Percentiles rank a stretch among this genome's conserved stretches.
Conservation (phyloP, 78 protist species). For the Planoprotostelium fungivorum region DNA sequence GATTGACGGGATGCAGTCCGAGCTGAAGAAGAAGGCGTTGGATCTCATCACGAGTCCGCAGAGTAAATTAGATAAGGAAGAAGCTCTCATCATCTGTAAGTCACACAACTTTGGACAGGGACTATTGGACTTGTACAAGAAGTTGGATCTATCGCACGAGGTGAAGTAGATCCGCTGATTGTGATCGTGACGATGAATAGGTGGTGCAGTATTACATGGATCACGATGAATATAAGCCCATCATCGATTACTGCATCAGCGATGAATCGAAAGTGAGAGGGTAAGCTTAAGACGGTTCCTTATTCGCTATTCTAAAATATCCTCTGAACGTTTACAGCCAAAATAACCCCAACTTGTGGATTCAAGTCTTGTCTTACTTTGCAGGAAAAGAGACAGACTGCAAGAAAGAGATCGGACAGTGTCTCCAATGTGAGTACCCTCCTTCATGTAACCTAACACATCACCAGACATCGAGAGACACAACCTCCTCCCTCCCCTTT, state of each 20-base stretch:
- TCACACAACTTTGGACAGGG: constrained; percentile 33
- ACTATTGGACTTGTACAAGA: constrained; percentile 47
- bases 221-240: constrained; percentile 33
- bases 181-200: constrained; percentile 26
- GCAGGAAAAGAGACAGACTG: constrained; percentile 53
- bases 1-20: neutral
- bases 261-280: neutral
- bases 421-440: constrained; percentile 21
- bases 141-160: constrained; percentile 2
- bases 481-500: constrained; percentile 87
- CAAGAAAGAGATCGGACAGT: constrained; percentile 50
- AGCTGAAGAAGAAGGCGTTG: neutral
- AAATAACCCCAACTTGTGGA: constrained; percentile 84
- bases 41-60: neutral
- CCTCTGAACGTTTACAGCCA: neutral
- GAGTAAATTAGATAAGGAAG: constrained; percentile 5
- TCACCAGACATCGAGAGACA: constrained; percentile 37
- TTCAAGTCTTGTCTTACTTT: constrained; percentile 78
- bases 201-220: constrained; percentile 86
- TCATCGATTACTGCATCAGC: constrained; percentile 64
- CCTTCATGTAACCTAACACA: neutral
- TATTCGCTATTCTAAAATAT: too few relatives aligned
- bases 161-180: neutral
- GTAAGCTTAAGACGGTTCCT: too few relatives aligned
- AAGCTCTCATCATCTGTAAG: constrained; percentile 71